Percentiles rank a stretch among this genome's conserved stretches.
Evolutionary conservation across 495 filamentous ascomycete genomes (phyloP).

Genomic region (Rhypophila decipiens): DNA sequence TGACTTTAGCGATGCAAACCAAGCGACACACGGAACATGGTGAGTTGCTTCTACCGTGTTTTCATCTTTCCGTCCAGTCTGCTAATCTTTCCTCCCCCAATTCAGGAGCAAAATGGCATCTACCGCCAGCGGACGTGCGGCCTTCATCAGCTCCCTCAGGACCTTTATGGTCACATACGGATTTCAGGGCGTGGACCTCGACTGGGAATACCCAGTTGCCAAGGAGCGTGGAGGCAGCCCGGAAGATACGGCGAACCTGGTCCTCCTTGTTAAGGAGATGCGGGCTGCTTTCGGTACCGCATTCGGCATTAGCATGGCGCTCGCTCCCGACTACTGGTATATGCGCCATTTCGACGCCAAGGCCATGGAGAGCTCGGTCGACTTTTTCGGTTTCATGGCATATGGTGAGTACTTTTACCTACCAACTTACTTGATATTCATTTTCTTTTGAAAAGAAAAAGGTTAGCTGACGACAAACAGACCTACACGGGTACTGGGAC

Average conservation of each 20-base stretch:
- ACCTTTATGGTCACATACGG: constrained; percentile 40
- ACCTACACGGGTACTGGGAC: constrained; percentile 19
- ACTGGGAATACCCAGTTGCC: constrained; percentile 50
- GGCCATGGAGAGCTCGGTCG: constrained; percentile 34
- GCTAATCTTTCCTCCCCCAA: too few relatives aligned
- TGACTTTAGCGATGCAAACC: constrained; percentile 22
- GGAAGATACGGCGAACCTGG: constrained; percentile 37
- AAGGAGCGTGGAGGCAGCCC: constrained; percentile 30
- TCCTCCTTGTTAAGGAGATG: constrained; percentile 38
- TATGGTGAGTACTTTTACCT: too few relatives aligned
- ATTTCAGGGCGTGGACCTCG: constrained; percentile 51
- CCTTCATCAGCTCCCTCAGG: constrained; percentile 37
- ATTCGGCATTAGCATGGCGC: constrained; percentile 34
- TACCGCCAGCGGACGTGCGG: constrained; percentile 21
- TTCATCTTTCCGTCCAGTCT: too few relatives aligned
- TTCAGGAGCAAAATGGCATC: constrained; percentile 12
- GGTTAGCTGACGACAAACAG: too few relatives aligned
- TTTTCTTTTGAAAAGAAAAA: too few relatives aligned
- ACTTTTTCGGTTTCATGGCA: constrained; percentile 47
- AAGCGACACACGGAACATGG: constrained; percentile 12
- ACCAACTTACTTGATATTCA: too few relatives aligned
- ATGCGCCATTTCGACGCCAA: constrained; percentile 37
- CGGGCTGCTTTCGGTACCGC: constrained; percentile 24
- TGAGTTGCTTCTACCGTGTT: too few relatives aligned
- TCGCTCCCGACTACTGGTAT: constrained; percentile 35